Base-by-base conservation (phyloP, 176 grass and related monocot genomes). In the Aechmea fasciata region DNA sequence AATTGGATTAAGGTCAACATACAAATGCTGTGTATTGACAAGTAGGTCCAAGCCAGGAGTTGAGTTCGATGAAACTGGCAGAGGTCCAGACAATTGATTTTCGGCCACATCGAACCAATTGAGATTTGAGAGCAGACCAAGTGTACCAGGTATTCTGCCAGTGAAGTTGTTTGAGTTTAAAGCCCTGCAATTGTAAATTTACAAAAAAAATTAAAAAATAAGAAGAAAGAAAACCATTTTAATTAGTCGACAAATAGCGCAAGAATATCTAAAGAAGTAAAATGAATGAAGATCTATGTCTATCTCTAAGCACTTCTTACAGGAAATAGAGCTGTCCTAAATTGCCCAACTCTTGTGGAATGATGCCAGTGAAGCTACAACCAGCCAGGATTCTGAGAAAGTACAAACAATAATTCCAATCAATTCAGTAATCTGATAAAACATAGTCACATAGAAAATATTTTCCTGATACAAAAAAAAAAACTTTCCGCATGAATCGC, bases 91-190 rank as follows among this genome's bases (percentile, higher is more conserved):
- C 67, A 96, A 67, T 65, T 87, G 75, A 78, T 96, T 96, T 11
- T 48, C 73, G 0, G 92, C 90, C 82, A 96, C 26, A 57, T 96
- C 92, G 50, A 96, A 69, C 92, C 92, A 96, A 18, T 73, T 41
- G 41, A 96, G 78, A 49, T 85, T 82, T 12, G 83, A 85, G 52
- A 96, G 85, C 19, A 68, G 50, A 52, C 92, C 92, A 49, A 96
- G 51, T 66, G 79, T 57, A 59, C 75, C 23, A 62, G 92, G 92
- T 73, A 96, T 84, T 67, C 47, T 69, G n/a, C 92, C 88, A 50
- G 69, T 84, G 88, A 96, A 91, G 0, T 80, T 15, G 80, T 96
- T 96, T 73, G 83, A 76, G 63, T 89, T 96, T 64, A 96, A 57
- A 51, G 88, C 88, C 59, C 92, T 96, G 72, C 57, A 77, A 71